Percentiles rank a stretch among this genome's conserved stretches.
These are phyloP conservation scores for Sclerotinia spermophila DNA, from an alignment of 2,329 filamentous ascomycete genomes.

Conservation along the genomic window DNA sequence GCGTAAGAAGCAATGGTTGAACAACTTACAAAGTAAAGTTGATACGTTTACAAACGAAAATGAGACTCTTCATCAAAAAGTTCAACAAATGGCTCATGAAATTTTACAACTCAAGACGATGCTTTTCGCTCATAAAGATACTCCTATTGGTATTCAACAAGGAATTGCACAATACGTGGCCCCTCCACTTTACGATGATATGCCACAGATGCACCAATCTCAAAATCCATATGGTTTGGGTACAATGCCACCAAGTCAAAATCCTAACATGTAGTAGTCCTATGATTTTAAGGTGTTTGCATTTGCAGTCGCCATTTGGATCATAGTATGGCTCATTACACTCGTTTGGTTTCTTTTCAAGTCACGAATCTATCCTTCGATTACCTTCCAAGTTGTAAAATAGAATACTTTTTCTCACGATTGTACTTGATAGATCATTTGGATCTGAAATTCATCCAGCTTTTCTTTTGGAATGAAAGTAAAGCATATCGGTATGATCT, in stretches of 20 bases:
- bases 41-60: constrained; percentile 92
- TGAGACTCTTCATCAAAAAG: constrained; percentile 77
- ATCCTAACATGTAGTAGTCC: not conserved
- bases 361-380: not conserved
- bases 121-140: constrained; percentile 91
- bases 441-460: not conserved
- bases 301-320: not conserved
- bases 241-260: not conserved
- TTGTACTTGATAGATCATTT: not conserved
- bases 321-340: not conserved
- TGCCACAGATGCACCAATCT: not conserved
- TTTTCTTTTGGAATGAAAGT: not conserved
- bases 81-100: constrained; percentile 82
- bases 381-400: not conserved
- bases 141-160: constrained; percentile 85
- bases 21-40: constrained; percentile 90
- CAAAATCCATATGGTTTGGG: constrained; percentile 16
- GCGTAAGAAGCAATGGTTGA: constrained; percentile 98
- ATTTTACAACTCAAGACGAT: constrained; percentile 93
- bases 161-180: constrained; percentile 40
- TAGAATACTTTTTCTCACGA: not conserved
- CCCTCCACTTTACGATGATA: not conserved
- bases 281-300: not conserved
- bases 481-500: not conserved
- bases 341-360: not conserved